phyloP scores from a whole-genome alignment of 2,329 filamentous ascomycete genomes.

The Passalora sequoiae region DNA sequence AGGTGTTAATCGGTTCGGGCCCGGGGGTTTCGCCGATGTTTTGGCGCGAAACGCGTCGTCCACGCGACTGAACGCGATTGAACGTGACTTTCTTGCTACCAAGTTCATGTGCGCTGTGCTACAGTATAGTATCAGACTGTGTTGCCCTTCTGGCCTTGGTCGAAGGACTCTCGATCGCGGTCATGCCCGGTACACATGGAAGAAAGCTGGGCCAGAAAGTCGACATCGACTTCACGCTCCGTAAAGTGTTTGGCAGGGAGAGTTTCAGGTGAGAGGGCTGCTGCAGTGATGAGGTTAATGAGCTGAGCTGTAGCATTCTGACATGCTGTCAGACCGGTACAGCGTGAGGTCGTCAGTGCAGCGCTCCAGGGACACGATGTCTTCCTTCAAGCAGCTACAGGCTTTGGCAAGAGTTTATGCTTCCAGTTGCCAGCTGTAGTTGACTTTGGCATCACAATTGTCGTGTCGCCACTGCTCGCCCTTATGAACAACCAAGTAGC shows the following conservation, averaged over 20 bases:
- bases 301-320: slow-evolving; percentile 2
- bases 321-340: slow-evolving; percentile 58
- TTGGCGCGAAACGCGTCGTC: too few relatives aligned
- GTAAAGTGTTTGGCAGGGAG: slow-evolving; percentile 34
- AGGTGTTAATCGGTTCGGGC: too few relatives aligned
- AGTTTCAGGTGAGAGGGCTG: slow-evolving; percentile 28
- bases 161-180: background rate
- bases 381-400: slow-evolving; percentile 84
- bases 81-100: too few relatives aligned
- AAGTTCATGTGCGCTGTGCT: too few relatives aligned
- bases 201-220: slow-evolving; percentile 27
- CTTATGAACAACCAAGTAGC: slow-evolving; percentile 96
- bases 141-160: too few relatives aligned
- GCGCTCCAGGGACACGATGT: slow-evolving; percentile 81
- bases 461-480: slow-evolving; percentile 81
- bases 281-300: too few relatives aligned
- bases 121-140: too few relatives aligned
- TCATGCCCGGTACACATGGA: slow-evolving; percentile 26
- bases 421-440: slow-evolving; percentile 88
- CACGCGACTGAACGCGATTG: too few relatives aligned
- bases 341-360: slow-evolving; percentile 80
- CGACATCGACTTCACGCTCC: slow-evolving; percentile 36
- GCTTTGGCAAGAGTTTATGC: slow-evolving; percentile 89
- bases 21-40: too few relatives aligned
- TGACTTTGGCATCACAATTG: slow-evolving; percentile 82